Base-by-base conservation (phyloP, 2,329 filamentous ascomycete genomes). In the Periconia sp. region DNA sequence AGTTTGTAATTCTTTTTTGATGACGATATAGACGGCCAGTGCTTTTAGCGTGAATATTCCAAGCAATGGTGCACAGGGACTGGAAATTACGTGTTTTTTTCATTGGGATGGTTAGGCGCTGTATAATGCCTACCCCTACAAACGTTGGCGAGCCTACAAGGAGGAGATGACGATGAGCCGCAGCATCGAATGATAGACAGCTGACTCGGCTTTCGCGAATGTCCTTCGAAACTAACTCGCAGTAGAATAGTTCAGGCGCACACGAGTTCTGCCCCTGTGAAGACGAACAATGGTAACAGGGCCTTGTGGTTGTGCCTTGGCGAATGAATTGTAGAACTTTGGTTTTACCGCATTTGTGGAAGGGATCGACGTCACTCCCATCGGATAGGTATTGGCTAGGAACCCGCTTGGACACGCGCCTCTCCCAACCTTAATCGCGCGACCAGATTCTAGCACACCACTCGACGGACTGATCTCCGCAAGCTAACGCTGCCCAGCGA, bases 301-400 rank as follows among this genome's bases (percentile, higher is more conserved):
- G 5, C 11, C 33, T 14, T 37, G 6, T n/a, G 33, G 6, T n/a
- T 37, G 11, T 13, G 6, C 33, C 47, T 45, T 45, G n/a, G 52
- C 45, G 37, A 45, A 55, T 55, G 57, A 54, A 55, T 58, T 54
- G 56, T 55, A 54, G 57, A 56, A 61, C 56, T 50, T 51, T 56
- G 57, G 53, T 63, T 67, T 64, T 66, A 41, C 64, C 63, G 54
- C 44, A 30, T 58, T 52, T 41, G 52, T 44, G 62, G 57, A 52
- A 70, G 62, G 30, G 62, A 70, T 65, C 60, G 41, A 50, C 63
- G 59, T 56, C 57, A 61, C 55, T 49, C 45, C 57, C 57, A 54
- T 41, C 31, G 33, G 41, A 40, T 40, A 17, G 45, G 42, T 44
- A 44, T 44, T 44, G 18, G 19, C 42, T 20, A 5, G 13, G 18